Conservation (phyloP, 2,329 filamentous ascomycete species). For the Pseudofabraea citricarpa region DNA sequence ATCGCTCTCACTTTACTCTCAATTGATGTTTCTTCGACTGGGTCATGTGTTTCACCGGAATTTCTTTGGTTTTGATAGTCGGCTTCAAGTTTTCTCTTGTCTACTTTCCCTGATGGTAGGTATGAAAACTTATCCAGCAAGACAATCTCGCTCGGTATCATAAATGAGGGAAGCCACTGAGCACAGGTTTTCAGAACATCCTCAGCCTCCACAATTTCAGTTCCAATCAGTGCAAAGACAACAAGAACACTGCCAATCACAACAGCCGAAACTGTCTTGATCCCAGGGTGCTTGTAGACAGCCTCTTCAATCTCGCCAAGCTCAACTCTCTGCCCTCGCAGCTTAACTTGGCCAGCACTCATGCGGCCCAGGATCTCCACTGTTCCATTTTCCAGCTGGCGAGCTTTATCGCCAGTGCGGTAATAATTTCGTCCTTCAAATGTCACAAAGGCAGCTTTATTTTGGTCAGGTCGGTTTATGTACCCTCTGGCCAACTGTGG, state of each 20-base stretch:
- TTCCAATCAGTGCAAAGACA: constrained; percentile 52
- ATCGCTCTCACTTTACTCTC: constrained; percentile 12
- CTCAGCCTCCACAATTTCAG: constrained; percentile 28
- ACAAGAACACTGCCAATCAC: constrained; percentile 68
- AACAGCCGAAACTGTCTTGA: constrained; percentile 61
- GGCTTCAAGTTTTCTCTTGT: constrained; percentile 58
- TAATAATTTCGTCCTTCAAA: constrained; percentile 65
- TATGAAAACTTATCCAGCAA: constrained; percentile 62
- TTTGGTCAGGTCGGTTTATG: constrained; percentile 75
- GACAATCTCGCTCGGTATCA: constrained; percentile 74
- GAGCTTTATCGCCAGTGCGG: constrained; percentile 79
- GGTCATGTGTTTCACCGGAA: constrained; percentile 5
- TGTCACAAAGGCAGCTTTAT: constrained; percentile 63
- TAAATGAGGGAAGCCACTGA: constrained; percentile 74
- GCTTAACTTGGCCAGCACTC: constrained; percentile 75
- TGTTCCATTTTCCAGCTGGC: constrained; percentile 59
- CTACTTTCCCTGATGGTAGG: constrained; percentile 78
- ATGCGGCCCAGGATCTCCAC: constrained; percentile 84
- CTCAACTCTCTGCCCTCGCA: constrained; percentile 78
- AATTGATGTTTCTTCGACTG: constrained; percentile 22
- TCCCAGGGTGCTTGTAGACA: constrained; percentile 53
- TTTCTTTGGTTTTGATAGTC: constrained; percentile 39
- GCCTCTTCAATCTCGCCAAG: constrained; percentile 75
- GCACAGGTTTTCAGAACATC: constrained; percentile 56
- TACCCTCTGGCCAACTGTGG: constrained; percentile 76